Percentiles rank a stretch among this genome's conserved stretches.
Evolutionary conservation across 108 stramenopile species (phyloP).

Genomic region (Skeletonema marinoi): DNA sequence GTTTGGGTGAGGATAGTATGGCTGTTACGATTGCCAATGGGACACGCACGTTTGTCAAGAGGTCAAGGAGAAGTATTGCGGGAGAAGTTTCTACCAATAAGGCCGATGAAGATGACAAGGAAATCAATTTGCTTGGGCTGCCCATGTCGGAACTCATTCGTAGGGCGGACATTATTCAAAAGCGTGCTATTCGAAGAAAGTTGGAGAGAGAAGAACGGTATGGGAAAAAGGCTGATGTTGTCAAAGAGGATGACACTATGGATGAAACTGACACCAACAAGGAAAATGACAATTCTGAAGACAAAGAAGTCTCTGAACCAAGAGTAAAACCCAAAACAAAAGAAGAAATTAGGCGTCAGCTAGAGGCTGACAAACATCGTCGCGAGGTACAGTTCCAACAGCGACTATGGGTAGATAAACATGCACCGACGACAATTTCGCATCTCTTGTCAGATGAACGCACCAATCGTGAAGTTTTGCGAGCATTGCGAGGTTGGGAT

Average conservation of each 20-base stretch:
- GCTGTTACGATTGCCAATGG: slow-evolving; percentile 39
- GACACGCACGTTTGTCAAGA: slow-evolving; percentile 26
- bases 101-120: slow-evolving; percentile 12
- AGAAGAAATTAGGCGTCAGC: slow-evolving; percentile 7
- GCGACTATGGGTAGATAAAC: slow-evolving; percentile 90
- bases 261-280: slow-evolving; percentile 10
- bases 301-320: background rate
- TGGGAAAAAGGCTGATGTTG: background rate
- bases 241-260: slow-evolving; percentile 12
- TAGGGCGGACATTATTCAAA: slow-evolving; percentile 46
- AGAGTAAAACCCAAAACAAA: background rate
- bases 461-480: slow-evolving; percentile 93
- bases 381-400: slow-evolving; percentile 37
- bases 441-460: slow-evolving; percentile 93
- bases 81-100: background rate
- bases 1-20: slow-evolving; percentile 32
- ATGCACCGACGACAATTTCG: slow-evolving; percentile 88
- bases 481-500: slow-evolving; percentile 92
- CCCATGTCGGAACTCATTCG: slow-evolving; percentile 52
- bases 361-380: background rate
- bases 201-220: slow-evolving; percentile 33
- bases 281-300: background rate
- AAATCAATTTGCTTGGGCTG: slow-evolving; percentile 36
- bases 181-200: slow-evolving; percentile 38
- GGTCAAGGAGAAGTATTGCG: background rate